These are phyloP conservation scores for Carex cristatella DNA, from an alignment of 176 grass and related monocot species.

Conservation along the genomic window DNA sequence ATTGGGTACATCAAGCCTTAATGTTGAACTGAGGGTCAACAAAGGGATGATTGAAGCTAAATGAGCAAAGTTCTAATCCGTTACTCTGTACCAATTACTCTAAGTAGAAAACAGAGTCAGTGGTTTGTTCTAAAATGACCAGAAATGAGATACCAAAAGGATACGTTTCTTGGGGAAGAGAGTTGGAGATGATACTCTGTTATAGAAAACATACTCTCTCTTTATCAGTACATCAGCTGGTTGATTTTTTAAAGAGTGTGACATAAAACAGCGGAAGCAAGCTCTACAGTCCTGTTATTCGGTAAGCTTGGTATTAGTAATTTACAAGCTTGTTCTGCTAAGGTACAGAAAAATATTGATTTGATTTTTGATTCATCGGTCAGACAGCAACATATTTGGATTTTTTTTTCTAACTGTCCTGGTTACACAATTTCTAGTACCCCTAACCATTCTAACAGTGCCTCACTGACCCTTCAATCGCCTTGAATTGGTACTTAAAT, in stretches of 20 bases:
- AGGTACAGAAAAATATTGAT: neutral
- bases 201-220: slow-evolving; percentile 19
- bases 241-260: neutral
- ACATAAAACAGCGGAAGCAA: slow-evolving; percentile 18
- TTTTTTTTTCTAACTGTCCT: neutral
- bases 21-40: neutral
- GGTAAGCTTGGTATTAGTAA: neutral
- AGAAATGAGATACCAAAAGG: slow-evolving; percentile 4
- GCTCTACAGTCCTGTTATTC: slow-evolving; percentile 7
- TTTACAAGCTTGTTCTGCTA: neutral
- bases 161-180: slow-evolving; percentile 22
- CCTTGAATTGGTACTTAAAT: neutral
- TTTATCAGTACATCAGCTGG: slow-evolving; percentile 10
- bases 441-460: neutral
- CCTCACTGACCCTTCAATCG: neutral
- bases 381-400: neutral
- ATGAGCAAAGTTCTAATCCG: neutral
- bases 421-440: neutral
- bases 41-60: neutral
- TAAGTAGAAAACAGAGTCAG: neutral
- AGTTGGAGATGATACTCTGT: neutral
- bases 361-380: slow-evolving; percentile 2
- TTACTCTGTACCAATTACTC: neutral
- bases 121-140: neutral
- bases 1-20: neutral